Percentiles rank a stretch among this genome's conserved stretches.
phyloP scores from a whole-genome alignment of 148 eudicot genomes.

The Camellia lanceoleosa region DNA sequence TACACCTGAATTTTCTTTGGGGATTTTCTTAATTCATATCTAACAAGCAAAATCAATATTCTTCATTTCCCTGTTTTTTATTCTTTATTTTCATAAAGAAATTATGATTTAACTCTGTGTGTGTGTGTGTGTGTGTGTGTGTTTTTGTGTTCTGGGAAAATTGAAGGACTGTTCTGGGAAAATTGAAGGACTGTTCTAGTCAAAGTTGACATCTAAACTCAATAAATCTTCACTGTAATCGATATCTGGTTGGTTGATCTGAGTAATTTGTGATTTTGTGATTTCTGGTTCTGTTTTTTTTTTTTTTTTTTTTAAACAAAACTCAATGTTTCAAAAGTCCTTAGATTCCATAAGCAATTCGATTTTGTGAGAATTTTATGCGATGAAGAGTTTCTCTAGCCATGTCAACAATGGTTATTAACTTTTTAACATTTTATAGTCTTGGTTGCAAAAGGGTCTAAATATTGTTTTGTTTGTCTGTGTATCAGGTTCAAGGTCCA shows the following conservation, averaged over 20 bases:
- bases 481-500: slow-evolving; percentile 56
- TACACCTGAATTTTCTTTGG: not conserved
- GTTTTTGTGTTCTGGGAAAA: not conserved
- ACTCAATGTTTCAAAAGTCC: not conserved
- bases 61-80: not conserved
- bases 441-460: not conserved
- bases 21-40: not conserved
- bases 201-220: not conserved
- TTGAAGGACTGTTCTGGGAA: not conserved
- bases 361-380: not conserved
- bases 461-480: not conserved
- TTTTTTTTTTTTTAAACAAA: not conserved
- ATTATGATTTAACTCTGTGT: not conserved
- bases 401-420: not conserved
- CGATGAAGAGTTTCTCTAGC: not conserved
- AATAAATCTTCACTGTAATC: not conserved
- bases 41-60: not conserved
- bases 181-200: not conserved
- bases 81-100: not conserved
- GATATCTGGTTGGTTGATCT: slow-evolving; percentile 5
- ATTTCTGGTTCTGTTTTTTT: not conserved
- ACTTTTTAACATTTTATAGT: not conserved
- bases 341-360: slow-evolving; percentile 8
- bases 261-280: no score
- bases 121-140: not conserved